Base-by-base conservation (phyloP, 139 green algal genomes). In the Micractinium conductrix region DNA sequence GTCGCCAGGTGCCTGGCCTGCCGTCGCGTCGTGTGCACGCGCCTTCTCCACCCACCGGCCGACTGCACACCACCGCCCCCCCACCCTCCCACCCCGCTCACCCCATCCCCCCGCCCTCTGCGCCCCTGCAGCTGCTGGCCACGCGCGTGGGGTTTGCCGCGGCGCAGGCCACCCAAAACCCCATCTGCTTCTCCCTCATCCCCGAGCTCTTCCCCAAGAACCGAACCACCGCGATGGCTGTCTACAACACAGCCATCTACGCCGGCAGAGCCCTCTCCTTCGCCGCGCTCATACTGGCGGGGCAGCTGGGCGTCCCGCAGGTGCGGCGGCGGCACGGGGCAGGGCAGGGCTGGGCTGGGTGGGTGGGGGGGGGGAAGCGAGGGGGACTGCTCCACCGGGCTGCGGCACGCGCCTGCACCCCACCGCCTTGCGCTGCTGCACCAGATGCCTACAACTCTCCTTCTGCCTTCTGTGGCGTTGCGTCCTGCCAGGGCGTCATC, bases 161-260 rank as follows among this genome's bases (percentile, higher is more conserved):
- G 0, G 92, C 95, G 10, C 48, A 98, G 89, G 91, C 94, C 33
- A 94, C 93, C 22, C 93, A 97, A 89, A 98, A 98, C 86, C 95
- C 95, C 7, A 92, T 98, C 55, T 95, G 92, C 85, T 94, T 94
- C 85, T 87, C 67, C 33, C 82, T 97, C 50, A 97, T 98, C 78
- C 95, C 95, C 0, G 95, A 98, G 82, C 89, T 98, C 0, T 98
- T 98, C 81, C 95, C 95, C 2, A 83, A 90, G 26, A 91, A 94
- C 80, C 91, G 94, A 38, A 95, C 91, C 33, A 95, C 92, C 8
- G 95, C 95, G 38, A 92, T 98, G 76, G 90, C 94, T 1, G 74
- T 92, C 43, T 98, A 98, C 91, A 98, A 98, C 89, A 93, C 87
- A 68, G 92, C 95, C 60, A 95, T 98, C 85, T 98, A 98, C 81